Conservation (phyloP, 2,329 filamentous ascomycete genomes). For the Colletotrichum gloeosporioides region DNA sequence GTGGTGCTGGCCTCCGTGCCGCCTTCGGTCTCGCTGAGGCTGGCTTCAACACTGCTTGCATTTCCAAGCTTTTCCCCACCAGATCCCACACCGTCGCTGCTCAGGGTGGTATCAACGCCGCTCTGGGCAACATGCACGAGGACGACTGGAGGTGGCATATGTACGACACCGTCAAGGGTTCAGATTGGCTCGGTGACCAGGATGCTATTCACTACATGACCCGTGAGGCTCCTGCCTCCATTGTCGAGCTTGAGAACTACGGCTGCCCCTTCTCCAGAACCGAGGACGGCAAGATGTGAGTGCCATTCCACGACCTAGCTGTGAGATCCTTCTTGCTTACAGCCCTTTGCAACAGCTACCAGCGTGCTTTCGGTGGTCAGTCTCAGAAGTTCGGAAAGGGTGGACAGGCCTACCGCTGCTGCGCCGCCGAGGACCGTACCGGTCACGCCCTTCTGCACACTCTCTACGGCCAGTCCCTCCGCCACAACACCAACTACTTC, state of each 20-base stretch:
- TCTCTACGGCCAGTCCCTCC: constrained; percentile 94
- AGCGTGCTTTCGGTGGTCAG: constrained; percentile 97
- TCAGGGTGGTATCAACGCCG: constrained; percentile 86
- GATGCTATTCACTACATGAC: constrained; percentile 99
- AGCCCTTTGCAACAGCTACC: constrained; percentile 67
- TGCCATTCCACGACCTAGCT: neutral
- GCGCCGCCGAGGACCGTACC: constrained; percentile 93
- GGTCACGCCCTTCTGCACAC: constrained; percentile 98
- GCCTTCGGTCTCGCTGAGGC: constrained; percentile 88
- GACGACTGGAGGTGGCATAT: constrained; percentile 99
- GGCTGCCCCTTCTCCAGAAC: constrained; percentile 97
- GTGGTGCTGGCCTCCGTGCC: constrained; percentile 80
- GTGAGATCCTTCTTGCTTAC: constrained; percentile 23
- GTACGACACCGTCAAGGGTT: constrained; percentile 98
- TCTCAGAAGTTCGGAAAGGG: constrained; percentile 95
- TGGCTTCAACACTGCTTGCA: constrained; percentile 88
- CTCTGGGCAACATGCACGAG: constrained; percentile 94
- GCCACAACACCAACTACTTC: constrained; percentile 99
- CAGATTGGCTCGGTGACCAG: constrained; percentile 96
- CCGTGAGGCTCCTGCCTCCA: constrained; percentile 86
- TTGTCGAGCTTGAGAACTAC: constrained; percentile 96
- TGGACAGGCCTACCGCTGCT: constrained; percentile 97
- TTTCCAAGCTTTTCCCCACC: constrained; percentile 86
- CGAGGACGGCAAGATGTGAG: constrained; percentile 91
- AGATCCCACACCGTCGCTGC: constrained; percentile 84